Evolutionary conservation across 768 basidiomycete genomes (phyloP), one percentile per base, ranked within the genome.

Genomic region (Rhodocollybia butyracea): DNA sequence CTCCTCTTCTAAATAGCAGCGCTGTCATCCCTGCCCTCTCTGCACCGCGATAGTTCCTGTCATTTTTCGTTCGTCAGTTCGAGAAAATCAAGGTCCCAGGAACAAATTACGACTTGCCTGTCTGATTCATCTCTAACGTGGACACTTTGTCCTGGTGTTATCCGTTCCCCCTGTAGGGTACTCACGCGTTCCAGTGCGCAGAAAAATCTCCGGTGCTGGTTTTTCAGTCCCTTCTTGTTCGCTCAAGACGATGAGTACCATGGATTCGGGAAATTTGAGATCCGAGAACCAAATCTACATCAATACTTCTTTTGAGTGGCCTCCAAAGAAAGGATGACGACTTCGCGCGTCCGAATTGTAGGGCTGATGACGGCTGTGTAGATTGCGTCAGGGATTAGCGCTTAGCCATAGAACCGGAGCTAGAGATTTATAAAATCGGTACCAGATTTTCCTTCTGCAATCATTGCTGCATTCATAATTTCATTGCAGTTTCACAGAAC

Each of bases 101-200:
- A 12, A 47, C 22, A 24, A 50, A 3, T 42, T 29, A 17, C n/a
- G 40, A 59, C 79, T 59, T 60, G 89, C 90, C 79, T 77, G 46
- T 75, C 64, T 29, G 89, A 64, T 59, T 91, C 89, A 64, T 93
- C 90, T 1, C 91, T 90, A 38, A 92, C 78, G 59, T 93, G 90
- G n/a, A 91, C 63, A 32, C 78, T 79, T 61, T 87, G 74, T 26
- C 65, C 61, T 1, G 72, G 63, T 8, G 55, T 51, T 22, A 83
- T 72, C 15, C 59, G 58, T 12, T 56, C 52, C 22, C 63, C 34
- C 12, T 59, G 55, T 38, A 47, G 47, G 11, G 56, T 26, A 47
- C 70, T 68, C 32, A 73, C 70, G 1, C 70, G 61, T 11, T 68
- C 60, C 65, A 81, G 62, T 4, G 3, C 75, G 74, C 32, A 63